A percentile compares a stretch with the other conserved stretches of the same genome.
Conservation (phyloP, 1,284 basidiomycete genomes). For the Tilletia setariae region DNA sequence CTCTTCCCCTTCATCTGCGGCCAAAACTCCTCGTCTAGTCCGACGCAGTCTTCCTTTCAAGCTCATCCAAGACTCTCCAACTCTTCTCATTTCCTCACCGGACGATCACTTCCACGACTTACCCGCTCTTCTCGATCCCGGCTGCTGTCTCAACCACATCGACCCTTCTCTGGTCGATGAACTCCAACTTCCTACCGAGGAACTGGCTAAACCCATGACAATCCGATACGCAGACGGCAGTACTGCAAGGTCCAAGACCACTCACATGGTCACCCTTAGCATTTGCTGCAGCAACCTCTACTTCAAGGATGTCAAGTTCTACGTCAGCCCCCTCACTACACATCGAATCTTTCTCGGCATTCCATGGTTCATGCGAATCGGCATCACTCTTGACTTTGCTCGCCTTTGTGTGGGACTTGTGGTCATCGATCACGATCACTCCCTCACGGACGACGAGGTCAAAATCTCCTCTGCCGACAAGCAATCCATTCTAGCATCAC, state of each 20-base stretch:
- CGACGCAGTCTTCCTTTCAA: no score
- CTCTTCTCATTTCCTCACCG: not conserved
- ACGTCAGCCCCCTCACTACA: not conserved
- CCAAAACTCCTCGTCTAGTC: not conserved
- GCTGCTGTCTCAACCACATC: conserved; percentile 1
- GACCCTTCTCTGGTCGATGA: not conserved
- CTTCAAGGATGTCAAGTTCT: conserved; percentile 2
- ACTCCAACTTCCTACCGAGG: not conserved
- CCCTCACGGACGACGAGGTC: not conserved
- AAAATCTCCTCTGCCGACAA: not conserved
- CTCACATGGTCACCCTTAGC: not conserved
- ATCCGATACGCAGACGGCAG: no score
- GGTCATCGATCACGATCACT: not conserved
- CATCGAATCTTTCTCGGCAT: conserved; percentile 9
- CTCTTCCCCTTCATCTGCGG: not conserved
- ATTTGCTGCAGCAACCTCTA: not conserved
- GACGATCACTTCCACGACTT: not conserved
- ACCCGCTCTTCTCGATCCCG: not conserved
- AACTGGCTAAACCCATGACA: not conserved
- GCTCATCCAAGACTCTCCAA: conserved; percentile 3
- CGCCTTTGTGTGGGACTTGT: not conserved
- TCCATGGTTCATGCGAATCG: not conserved
- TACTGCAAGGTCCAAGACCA: not conserved
- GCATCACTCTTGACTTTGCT: not conserved
- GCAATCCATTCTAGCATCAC: not conserved